These are phyloP conservation scores for Populus deltoides DNA, from an alignment of 345 rosid genomes.

Conservation along the genomic window DNA sequence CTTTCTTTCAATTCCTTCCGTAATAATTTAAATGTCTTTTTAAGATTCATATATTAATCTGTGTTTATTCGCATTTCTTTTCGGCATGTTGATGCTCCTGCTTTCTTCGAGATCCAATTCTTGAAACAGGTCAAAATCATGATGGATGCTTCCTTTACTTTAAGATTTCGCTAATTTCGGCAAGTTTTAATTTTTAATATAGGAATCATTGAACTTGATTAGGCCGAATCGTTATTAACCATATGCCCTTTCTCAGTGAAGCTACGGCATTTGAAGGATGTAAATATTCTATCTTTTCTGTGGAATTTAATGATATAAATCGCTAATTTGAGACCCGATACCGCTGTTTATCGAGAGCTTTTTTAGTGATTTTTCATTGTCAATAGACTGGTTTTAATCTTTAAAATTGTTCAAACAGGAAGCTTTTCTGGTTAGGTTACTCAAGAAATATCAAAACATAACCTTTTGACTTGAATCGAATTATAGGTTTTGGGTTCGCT, in stretches of 20 bases:
- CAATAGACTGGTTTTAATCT: conserved; percentile 1
- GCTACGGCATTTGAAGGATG: not conserved
- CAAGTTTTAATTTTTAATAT: not conserved
- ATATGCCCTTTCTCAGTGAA: not conserved
- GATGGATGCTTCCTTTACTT: not conserved
- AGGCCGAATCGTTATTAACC: not conserved
- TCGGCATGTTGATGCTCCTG: conserved; percentile 61
- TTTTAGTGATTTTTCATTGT: not conserved
- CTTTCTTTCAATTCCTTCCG: not conserved
- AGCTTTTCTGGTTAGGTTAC: not conserved
- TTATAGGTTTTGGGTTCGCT: not conserved
- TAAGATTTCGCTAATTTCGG: not conserved
- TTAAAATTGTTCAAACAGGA: not conserved
- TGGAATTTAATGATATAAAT: not conserved
- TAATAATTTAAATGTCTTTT: not conserved
- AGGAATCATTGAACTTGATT: not conserved
- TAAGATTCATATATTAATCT: not conserved
- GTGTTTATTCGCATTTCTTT: not conserved
- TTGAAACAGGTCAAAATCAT: conserved; percentile 51
- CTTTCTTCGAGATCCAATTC: conserved; percentile 76
- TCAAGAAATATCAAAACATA: not conserved
- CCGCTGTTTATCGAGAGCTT: not conserved
- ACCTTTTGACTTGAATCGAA: not conserved
- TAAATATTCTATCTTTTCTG: not conserved
- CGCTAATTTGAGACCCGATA: not conserved